These are phyloP conservation scores for Planoprotostelium fungivorum DNA, from an alignment of 78 protist species.

Conservation along the genomic window DNA sequence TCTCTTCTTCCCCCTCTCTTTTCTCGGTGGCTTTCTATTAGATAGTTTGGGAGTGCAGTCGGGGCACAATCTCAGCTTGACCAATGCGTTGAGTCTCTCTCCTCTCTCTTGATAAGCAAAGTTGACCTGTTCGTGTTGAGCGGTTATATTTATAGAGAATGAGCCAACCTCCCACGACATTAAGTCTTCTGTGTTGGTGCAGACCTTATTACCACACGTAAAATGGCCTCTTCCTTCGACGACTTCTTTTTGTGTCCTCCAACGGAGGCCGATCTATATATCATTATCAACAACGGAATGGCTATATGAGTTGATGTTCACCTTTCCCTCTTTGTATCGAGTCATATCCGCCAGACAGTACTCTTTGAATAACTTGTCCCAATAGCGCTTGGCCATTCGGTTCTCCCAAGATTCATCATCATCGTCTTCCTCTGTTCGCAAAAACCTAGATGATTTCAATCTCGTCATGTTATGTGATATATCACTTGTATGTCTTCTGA, in stretches of 20 bases:
- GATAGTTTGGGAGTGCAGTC: conserved; percentile 1
- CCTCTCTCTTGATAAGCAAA: conserved; percentile 10
- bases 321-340: conserved; percentile 1
- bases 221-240: conserved; percentile 59
- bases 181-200: background rate
- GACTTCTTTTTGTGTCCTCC: conserved; percentile 59
- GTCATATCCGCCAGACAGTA: conserved; percentile 42
- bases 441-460: background rate
- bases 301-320: background rate
- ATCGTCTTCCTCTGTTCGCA: conserved; percentile 11
- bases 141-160: too few relatives aligned
- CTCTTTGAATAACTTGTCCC: conserved; percentile 54
- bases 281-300: background rate
- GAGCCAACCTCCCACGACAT: background rate
- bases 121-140: background rate
- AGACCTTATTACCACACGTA: conserved; percentile 26
- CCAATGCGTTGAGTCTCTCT: background rate
- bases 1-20: background rate
- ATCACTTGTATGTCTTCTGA: background rate
- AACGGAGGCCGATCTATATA: conserved; percentile 41
- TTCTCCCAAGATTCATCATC: conserved; percentile 32
- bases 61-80: conserved; percentile 8
- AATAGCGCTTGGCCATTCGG: conserved; percentile 32
- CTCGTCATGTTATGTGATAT: background rate
- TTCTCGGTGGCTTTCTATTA: background rate